Conservation (phyloP, 2,329 filamentous ascomycete genomes). For the Xenosphaeropsis pyriputrescens region DNA sequence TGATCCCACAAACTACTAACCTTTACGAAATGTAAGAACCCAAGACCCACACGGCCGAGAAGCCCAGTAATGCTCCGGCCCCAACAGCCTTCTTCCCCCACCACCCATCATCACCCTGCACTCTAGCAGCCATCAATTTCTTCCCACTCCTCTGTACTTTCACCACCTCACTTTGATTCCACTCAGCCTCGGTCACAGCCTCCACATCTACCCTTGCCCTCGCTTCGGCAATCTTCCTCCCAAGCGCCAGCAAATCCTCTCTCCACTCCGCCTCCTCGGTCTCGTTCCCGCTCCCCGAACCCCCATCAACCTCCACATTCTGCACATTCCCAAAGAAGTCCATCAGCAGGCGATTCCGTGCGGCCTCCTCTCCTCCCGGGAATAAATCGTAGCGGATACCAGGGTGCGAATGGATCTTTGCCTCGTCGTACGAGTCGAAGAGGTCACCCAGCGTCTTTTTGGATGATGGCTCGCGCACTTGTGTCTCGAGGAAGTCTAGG, state of each 20-base stretch:
- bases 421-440: conserved; percentile 90
- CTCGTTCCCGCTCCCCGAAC: conserved; percentile 22
- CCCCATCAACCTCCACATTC: conserved; percentile 71
- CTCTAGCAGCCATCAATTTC: conserved; percentile 37
- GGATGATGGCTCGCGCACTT: conserved; percentile 72
- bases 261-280: conserved; percentile 40
- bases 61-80: conserved; percentile 46
- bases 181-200: conserved; percentile 21
- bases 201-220: conserved; percentile 25
- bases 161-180: conserved; percentile 5
- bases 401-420: conserved; percentile 86
- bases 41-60: conserved; percentile 41
- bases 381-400: conserved; percentile 95
- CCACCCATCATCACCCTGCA: conserved; percentile 51
- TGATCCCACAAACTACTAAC: conserved; percentile 29
- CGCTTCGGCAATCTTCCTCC: conserved; percentile 40
- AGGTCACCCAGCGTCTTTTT: conserved; percentile 87
- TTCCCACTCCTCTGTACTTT: conserved; percentile 10
- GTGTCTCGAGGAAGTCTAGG: conserved; percentile 85
- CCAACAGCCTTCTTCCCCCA: conserved; percentile 50
- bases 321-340: conserved; percentile 99
- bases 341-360: conserved; percentile 69
- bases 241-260: conserved; percentile 67
- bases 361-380: conserved; percentile 63
- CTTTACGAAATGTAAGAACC: conserved; percentile 47